Conservation (phyloP, 1,139 yeast species). For the Yamadazyma sp. region DNA sequence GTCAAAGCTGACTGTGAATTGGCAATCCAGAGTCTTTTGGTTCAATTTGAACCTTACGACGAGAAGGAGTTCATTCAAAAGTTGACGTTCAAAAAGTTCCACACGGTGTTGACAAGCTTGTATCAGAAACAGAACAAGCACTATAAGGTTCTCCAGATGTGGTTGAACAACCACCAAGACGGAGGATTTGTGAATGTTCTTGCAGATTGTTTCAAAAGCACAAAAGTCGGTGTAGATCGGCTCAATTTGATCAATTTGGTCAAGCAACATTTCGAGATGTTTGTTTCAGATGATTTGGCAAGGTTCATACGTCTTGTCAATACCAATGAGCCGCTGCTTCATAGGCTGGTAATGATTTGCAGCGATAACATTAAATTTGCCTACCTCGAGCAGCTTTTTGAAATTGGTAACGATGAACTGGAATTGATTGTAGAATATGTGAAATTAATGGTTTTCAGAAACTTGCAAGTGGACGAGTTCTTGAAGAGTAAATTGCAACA, state of each 20-base stretch:
- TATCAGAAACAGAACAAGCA: conserved; percentile 55
- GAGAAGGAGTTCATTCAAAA: conserved; percentile 47
- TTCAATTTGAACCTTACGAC: conserved; percentile 60
- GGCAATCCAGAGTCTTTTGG: conserved; percentile 66
- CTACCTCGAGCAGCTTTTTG: conserved; percentile 29
- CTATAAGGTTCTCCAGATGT: conserved; percentile 46
- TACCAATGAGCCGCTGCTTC: conserved; percentile 37
- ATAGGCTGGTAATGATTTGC: conserved; percentile 31
- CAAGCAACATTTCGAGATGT: conserved; percentile 32
- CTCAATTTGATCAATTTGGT: conserved; percentile 34
- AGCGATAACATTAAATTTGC: conserved; percentile 22
- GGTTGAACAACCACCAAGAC: conserved; percentile 24
- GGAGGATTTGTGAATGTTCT: conserved; percentile 21
- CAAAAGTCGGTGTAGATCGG: conserved; percentile 31
- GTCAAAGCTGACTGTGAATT: conserved; percentile 64
- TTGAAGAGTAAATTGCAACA: conserved; percentile 1
- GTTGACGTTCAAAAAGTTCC: conserved; percentile 54
- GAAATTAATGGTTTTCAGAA: conserved; percentile 2
- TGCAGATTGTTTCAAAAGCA: conserved; percentile 37
- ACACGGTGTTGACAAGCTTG: conserved; percentile 56
- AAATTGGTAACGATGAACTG: conserved; percentile 5
- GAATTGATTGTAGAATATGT: conserved; percentile 18
- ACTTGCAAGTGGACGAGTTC: conserved; percentile 2
- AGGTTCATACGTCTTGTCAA: conserved; percentile 40
- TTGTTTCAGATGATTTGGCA: conserved; percentile 34